These are phyloP conservation scores for Myxozyma sirexii DNA, from an alignment of 805 yeast species.

Conservation along the genomic window DNA sequence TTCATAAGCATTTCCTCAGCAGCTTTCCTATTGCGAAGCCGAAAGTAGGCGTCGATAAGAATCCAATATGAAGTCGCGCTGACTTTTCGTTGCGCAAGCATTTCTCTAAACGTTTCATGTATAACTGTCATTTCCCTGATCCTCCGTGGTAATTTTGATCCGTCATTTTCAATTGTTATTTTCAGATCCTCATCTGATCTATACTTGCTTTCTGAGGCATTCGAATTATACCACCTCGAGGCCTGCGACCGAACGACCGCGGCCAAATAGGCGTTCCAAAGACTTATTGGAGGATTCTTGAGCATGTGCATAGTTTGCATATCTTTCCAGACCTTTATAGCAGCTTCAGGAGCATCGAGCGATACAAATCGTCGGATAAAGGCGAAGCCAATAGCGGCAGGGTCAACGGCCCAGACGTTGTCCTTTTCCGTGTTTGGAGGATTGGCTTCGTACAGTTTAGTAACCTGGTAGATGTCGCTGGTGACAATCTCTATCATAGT, in stretches of 20 bases:
- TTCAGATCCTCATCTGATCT: too few relatives aligned
- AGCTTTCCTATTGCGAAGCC: conserved; percentile 2
- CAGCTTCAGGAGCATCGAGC: background rate
- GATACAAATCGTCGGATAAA: conserved; percentile 13
- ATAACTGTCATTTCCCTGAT: background rate
- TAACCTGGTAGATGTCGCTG: conserved; percentile 2
- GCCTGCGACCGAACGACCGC: conserved; percentile 9
- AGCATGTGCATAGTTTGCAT: conserved; percentile 3
- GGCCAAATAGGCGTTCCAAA: conserved; percentile 12
- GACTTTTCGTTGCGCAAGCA: background rate
- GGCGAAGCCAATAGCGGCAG: conserved; percentile 14
- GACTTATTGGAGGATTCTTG: conserved; percentile 4
- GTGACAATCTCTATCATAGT: background rate
- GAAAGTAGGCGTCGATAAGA: conserved; percentile 17
- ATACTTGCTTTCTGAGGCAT: too few relatives aligned
- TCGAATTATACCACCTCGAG: background rate
- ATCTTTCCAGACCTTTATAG: conserved; percentile 15
- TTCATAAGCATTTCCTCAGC: conserved; percentile 6
- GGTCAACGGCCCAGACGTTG: background rate
- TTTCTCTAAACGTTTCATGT: background rate
- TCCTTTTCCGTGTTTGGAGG: background rate
- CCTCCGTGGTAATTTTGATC: too few relatives aligned
- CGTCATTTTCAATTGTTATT: too few relatives aligned
- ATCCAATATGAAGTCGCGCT: conserved; percentile 15
- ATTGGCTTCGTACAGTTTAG: background rate